Base-by-base conservation (phyloP, 441 rosid species). In the Gossypium trilobum region DNA sequence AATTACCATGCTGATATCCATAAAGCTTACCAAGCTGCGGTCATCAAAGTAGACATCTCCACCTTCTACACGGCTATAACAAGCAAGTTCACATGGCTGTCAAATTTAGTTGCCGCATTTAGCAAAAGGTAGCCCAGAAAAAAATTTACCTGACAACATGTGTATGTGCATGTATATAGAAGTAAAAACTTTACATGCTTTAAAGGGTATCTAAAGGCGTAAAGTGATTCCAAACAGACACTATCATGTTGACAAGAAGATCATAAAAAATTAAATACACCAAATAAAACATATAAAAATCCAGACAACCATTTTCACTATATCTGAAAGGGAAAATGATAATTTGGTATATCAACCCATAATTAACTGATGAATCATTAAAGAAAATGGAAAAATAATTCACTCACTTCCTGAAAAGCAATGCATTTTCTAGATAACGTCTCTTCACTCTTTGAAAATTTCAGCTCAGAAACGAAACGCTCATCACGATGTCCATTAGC, bases 81-180 rank as follows among this genome's bases (percentile, higher is more conserved):
- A 83, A 61, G 87, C 87, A 78, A 94, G 91, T 73, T 94, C 95
- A 71, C 91, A 84, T 16, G 99, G 99, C 99, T 94, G 84, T 73
- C 44, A 29, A 63, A 66, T 62, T 10, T 66, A 74, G 65, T 46
- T 61, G 20, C 60, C 22, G 33, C 48, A 72, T 20, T 74, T 65
- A 81, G 61, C 68, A 36, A 36, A 63, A 63, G 19, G 6, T 10
- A 3, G 27, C 5, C 51, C 51, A 63, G 7, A 17, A 56, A 33
- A 36, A 61, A 31, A 8, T 2, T 16, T 31, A 31, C 64, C 19
- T 27, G 46, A 60, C 25, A 16, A 62, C 7, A 36, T 17, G 27
- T 17, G 14, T 62, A 8, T 33, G 67, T 48, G 19, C 6, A 14
- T 48, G 39, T 27, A 31, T 64, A 5, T 4, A 19, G 3, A 1